Evolutionary conservation across 352 stramenopile species (phyloP).

Genomic region (Phytophthora tubulina): DNA sequence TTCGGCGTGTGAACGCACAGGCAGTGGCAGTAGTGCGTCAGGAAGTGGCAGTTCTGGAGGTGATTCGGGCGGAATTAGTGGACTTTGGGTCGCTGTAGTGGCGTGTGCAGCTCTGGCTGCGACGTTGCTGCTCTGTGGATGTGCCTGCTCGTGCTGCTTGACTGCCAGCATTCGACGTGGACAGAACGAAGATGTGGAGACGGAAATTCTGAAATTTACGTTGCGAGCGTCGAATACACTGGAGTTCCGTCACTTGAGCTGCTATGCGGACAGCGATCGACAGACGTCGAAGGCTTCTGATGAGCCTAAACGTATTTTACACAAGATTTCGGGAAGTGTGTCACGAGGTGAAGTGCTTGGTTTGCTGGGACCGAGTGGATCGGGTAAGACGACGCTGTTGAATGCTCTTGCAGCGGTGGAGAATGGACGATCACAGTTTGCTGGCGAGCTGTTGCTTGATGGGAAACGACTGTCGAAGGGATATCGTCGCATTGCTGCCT

Average conservation of each 20-base stretch:
- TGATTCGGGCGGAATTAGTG: conserved; percentile 17
- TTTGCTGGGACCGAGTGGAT: conserved; percentile 79
- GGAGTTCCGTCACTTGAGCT: conserved; percentile 70
- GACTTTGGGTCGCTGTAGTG: conserved; percentile 31
- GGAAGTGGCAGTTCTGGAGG: conserved; percentile 41
- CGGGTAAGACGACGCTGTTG: conserved; percentile 86
- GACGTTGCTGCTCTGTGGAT: conserved; percentile 31
- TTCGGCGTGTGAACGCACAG: conserved; percentile 65
- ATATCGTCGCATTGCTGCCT: conserved; percentile 83
- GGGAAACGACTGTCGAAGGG: conserved; percentile 57
- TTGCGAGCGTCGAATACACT: conserved; percentile 54
- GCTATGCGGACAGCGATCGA: conserved; percentile 37
- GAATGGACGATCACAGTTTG: conserved; percentile 63
- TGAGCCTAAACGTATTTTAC: conserved; percentile 57
- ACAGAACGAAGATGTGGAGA: conserved; percentile 43
- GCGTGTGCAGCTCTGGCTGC: conserved; percentile 25
- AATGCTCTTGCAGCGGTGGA: conserved; percentile 82
- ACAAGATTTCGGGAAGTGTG: conserved; percentile 65
- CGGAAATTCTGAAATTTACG: conserved; percentile 57
- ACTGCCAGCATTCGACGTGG: conserved; percentile 17
- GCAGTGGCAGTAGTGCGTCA: conserved; percentile 33
- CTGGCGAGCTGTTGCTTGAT: conserved; percentile 74
- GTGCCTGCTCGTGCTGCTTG: conserved; percentile 29
- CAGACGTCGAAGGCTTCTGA: conserved; percentile 1
- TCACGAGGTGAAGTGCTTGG: conserved; percentile 72